Conservation (phyloP, 352 stramenopile genomes). For the Globisporangium iwayamae region DNA sequence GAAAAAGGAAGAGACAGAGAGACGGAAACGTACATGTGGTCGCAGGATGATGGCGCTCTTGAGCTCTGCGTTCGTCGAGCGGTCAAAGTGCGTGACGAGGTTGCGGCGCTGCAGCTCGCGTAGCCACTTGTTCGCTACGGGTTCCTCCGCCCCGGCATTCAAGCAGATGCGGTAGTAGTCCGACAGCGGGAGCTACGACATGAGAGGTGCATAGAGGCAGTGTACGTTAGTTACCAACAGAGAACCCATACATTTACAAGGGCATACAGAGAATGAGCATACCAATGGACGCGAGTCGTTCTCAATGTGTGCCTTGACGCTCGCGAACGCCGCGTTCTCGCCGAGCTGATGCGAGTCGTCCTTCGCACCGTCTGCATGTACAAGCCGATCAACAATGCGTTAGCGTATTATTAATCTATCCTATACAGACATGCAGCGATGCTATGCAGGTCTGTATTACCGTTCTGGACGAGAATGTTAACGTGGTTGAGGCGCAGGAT, state of each 20-base stretch:
- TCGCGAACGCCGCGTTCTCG: slow-evolving; percentile 61
- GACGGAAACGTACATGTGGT: slow-evolving; percentile 41
- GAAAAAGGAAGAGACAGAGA: too few relatives aligned
- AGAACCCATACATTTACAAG: background rate
- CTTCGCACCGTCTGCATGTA: slow-evolving; percentile 23
- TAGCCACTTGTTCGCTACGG: slow-evolving; percentile 74
- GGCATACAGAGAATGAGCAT: slow-evolving; percentile 9
- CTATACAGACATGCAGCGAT: background rate
- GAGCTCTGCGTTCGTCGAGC: slow-evolving; percentile 58
- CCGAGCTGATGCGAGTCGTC: slow-evolving; percentile 28
- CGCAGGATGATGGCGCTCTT: slow-evolving; percentile 66
- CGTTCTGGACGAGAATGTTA: slow-evolving; percentile 52
- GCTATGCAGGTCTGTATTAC: slow-evolving; percentile 7
- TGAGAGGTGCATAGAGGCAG: background rate
- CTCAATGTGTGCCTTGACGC: slow-evolving; percentile 60
- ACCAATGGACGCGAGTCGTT: slow-evolving; percentile 53
- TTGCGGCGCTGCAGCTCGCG: slow-evolving; percentile 73
- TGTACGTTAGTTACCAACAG: background rate
- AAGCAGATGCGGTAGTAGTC: slow-evolving; percentile 78
- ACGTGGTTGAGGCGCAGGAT: slow-evolving; percentile 70
- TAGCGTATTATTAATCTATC: background rate
- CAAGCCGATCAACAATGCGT: background rate
- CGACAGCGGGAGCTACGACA: slow-evolving; percentile 45
- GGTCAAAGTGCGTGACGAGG: slow-evolving; percentile 71
- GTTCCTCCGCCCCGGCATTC: slow-evolving; percentile 60